Evolutionary conservation across 2,329 filamentous ascomycete species (phyloP), one percentile per base, ranked within the genome.

Genomic region (Neurospora sp.): DNA sequence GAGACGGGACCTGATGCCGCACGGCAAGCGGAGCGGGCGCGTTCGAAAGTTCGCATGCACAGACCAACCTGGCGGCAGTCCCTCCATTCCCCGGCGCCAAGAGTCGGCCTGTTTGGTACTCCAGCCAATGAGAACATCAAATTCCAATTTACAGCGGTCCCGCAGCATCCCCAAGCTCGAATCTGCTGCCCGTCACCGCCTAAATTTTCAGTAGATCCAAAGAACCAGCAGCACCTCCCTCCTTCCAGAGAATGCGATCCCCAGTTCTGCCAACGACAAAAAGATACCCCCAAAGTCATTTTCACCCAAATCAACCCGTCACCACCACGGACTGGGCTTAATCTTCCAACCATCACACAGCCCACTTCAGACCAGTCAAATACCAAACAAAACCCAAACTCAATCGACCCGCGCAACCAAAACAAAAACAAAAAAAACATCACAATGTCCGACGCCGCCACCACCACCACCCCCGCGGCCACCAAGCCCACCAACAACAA

Each of bases 401-500:
- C 9, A 46, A 19, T 46, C 42, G n/a, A 46, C 42, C 15, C 15
- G 15, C 15, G 17, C 40, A 43, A 43, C 40, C 40, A 43, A 46
- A 11, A n/a, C 3, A 9, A 33, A 33, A 33, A 28, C 2, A 5
- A 66, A 67, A 36, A 36, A 2, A 9, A 6, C 33, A 38, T 52
- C 58, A 70, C 43, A 66, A 74, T 71, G 69, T 62, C 52, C 52
- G 52, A 62, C 52, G 28, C 28, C 15, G 15, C 52, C 52, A 58
- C 66, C 33, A 43, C 68, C 38, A 43, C 68, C 38, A 52, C 66
- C 33, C 40, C 68, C 38, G 67, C 69, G 79, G 76, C 82, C 38
- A 72, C 80, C 43, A 74, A 40, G 13, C 39, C 74, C 71, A 77
- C 81, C 72, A 87, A 86, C 71, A 77, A 81, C 72, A 87, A 86